Conservation (phyloP, 345 rosid genomes). For the Eucalyptus albens region DNA sequence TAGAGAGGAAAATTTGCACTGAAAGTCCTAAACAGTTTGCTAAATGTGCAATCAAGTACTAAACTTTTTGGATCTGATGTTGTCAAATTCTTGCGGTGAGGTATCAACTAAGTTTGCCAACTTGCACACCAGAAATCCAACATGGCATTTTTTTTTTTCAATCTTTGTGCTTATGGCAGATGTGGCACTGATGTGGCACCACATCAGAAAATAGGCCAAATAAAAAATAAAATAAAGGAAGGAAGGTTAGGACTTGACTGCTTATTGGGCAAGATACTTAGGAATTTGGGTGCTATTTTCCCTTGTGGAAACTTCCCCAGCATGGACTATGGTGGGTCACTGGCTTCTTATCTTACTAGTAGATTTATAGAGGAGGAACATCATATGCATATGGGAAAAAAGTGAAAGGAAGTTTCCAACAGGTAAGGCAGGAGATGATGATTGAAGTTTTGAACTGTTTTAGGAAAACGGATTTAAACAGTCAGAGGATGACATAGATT, state of each 20-base stretch:
- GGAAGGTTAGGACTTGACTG: not conserved
- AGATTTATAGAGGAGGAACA: not conserved
- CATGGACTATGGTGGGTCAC: not conserved
- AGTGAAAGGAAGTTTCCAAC: not conserved
- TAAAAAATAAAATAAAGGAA: not conserved
- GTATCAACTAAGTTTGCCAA: not conserved
- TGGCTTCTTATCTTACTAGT: not conserved
- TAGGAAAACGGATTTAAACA: not conserved
- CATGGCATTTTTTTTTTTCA: not conserved
- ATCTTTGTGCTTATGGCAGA: not conserved
- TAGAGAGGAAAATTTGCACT: not conserved
- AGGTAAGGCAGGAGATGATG: not conserved
- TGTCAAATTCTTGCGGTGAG: not conserved
- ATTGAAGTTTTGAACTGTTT: not conserved
- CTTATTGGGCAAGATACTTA: not conserved
- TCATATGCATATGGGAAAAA: not conserved
- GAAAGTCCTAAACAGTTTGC: not conserved
- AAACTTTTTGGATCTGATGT: not conserved
- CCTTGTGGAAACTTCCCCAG: not conserved
- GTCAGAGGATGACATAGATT: not conserved
- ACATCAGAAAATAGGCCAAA: not conserved
- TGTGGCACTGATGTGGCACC: not conserved
- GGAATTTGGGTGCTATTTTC: not conserved
- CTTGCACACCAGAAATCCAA: not conserved
- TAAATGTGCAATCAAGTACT: not conserved